Percentiles rank a stretch among this genome's conserved stretches.
These are phyloP conservation scores for Zoysia matrella DNA, from an alignment of 202 grass and related monocot species.

Conservation along the genomic window DNA sequence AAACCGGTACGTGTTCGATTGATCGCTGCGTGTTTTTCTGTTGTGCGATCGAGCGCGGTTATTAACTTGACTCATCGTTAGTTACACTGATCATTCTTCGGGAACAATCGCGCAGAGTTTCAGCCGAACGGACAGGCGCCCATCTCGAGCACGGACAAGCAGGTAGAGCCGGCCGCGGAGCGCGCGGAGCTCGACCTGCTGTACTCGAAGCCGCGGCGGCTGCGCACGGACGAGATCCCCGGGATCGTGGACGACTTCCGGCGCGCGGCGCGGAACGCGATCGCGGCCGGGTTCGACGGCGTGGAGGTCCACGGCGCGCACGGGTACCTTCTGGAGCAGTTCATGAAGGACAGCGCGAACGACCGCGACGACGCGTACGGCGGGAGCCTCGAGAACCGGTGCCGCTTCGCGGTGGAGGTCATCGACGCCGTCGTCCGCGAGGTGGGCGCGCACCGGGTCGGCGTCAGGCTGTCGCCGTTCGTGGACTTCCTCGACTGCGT, in stretches of 20 bases:
- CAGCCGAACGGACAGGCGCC: conserved; percentile 30
- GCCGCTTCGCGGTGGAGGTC: neutral
- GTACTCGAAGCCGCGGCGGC: conserved; percentile 47
- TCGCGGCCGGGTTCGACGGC: neutral
- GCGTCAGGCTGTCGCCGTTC: conserved; percentile 63
- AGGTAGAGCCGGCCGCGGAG: neutral
- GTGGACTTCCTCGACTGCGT: conserved; percentile 38
- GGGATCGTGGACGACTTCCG: conserved; percentile 54
- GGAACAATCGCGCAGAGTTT: neutral
- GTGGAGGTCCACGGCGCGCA: neutral
- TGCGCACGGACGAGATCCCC: conserved; percentile 48
- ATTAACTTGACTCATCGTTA: no score
- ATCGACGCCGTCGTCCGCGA: neutral
- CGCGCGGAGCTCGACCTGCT: conserved; percentile 10
- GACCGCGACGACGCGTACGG: neutral
- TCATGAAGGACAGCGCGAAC: neutral
- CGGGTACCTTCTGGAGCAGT: neutral
- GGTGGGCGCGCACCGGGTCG: conserved; percentile 30
- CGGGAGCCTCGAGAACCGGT: neutral
- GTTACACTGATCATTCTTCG: no score
- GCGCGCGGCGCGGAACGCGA: conserved; percentile 1
- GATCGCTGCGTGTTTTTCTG: neutral
- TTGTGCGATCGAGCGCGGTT: no score
- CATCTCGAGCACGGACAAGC: conserved; percentile 48
- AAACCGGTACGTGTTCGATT: conserved; percentile 31